Evolutionary conservation across 2,329 filamentous ascomycete species (phyloP).

Genomic region (Fusarium mexicanum): DNA sequence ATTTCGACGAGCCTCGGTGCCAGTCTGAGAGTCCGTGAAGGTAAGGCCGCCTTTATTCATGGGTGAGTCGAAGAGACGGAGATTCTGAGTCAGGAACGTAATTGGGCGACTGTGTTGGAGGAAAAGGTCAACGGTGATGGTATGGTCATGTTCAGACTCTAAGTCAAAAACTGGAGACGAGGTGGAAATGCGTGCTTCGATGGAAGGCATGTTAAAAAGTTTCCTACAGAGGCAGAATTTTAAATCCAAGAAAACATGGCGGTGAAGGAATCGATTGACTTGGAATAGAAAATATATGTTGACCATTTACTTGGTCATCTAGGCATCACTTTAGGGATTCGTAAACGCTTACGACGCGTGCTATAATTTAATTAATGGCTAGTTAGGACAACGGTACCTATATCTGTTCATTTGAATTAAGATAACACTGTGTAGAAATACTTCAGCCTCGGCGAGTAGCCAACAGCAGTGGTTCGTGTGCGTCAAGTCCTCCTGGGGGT

Average conservation of each 20-base stretch:
- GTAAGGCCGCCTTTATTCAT: neutral
- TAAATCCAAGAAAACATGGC: neutral
- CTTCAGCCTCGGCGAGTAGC: neutral
- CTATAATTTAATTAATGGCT: too few relatives aligned
- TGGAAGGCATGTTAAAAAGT: neutral
- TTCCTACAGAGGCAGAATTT: neutral
- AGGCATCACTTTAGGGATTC: neutral
- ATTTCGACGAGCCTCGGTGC: neutral
- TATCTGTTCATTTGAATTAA: neutral
- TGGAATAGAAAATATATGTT: neutral
- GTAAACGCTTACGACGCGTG: neutral
- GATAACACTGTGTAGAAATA: neutral
- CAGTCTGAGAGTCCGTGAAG: neutral
- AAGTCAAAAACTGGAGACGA: neutral
- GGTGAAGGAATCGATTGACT: neutral
- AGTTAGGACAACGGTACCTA: neutral
- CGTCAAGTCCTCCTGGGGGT: too few relatives aligned
- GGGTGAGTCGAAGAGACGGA: neutral
- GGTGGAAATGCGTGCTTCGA: neutral
- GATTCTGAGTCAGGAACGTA: neutral
- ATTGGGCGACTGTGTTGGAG: neutral
- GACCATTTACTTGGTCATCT: neutral
- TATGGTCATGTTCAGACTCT: accelerated
- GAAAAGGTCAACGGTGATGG: neutral
- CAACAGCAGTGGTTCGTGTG: too few relatives aligned